phyloP scores from a whole-genome alignment of 78 protist species.

The Neovahlkampfia damariscottae region DNA sequence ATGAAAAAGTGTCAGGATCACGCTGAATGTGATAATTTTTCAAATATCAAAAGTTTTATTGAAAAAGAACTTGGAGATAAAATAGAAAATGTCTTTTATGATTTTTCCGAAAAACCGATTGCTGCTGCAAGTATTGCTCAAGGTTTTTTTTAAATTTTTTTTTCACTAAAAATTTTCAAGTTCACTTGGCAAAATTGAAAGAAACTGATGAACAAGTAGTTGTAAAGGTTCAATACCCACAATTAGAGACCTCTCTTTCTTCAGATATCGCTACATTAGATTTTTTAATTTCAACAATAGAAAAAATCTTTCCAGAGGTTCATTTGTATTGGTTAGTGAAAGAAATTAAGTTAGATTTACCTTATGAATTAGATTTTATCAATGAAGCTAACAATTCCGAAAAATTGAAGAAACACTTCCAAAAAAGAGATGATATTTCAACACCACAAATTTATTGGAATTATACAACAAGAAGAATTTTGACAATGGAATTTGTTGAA shows the following conservation, averaged over 20 bases:
- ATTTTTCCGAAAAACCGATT: no score
- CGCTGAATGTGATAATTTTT: no score
- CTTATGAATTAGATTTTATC: conserved; percentile 3
- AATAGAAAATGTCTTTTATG: no score
- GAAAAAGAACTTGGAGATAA: no score
- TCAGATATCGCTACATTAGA: conserved; percentile 4
- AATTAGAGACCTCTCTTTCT: background rate
- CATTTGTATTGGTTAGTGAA: conserved; percentile 10
- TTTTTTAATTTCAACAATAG: background rate
- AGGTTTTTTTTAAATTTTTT: no score
- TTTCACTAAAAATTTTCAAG: no score
- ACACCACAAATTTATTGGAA: conserved; percentile 6
- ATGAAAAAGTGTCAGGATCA: conserved; percentile 5
- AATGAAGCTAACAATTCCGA: background rate
- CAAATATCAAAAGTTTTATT: no score
- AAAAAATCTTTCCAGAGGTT: conserved; percentile 1
- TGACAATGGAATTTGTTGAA: conserved; percentile 18
- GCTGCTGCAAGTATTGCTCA: no score
- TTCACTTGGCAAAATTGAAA: no score
- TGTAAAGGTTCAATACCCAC: conserved; percentile 25
- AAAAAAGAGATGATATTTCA: background rate
- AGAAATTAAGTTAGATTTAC: background rate
- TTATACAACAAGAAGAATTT: conserved; percentile 5
- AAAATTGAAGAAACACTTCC: background rate
- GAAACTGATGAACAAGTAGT: conserved; percentile 19